Percentiles rank a stretch among this genome's conserved stretches.
Evolutionary conservation across 306 rosid genomes (phyloP).

Genomic region (Cucumis hystrix): DNA sequence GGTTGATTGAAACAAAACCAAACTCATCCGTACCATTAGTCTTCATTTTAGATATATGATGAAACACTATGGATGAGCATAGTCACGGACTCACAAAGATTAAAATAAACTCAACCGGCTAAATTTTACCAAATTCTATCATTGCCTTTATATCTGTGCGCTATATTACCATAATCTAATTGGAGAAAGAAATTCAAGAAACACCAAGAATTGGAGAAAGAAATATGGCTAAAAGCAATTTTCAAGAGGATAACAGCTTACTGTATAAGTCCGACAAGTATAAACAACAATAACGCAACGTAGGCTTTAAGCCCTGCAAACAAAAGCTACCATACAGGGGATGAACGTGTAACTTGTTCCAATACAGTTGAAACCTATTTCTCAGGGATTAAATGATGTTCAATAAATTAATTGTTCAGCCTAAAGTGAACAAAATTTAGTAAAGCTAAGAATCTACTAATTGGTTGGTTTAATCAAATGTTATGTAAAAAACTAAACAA

Average conservation of each 20-base stretch:
- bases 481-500: conserved; percentile 11
- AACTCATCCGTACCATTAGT: too few species aligned
- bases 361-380: not conserved
- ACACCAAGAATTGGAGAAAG: not conserved
- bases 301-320: not conserved
- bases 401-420: not conserved
- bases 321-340: not conserved
- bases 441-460: not conserved
- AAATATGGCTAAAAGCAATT: not conserved
- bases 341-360: not conserved
- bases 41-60: too few species aligned
- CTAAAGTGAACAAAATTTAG: not conserved
- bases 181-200: not conserved
- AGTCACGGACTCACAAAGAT: not conserved
- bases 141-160: not conserved
- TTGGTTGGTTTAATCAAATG: conserved; percentile 13
- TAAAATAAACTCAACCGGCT: not conserved
- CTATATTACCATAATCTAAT: not conserved
- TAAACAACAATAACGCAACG: not conserved
- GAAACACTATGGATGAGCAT: not conserved
- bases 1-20: not conserved
- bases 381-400: not conserved
- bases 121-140: not conserved
- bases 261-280: not conserved
- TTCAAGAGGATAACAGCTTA: not conserved